These are phyloP conservation scores for Oryza meridionalis DNA, from an alignment of 176 grass and related monocot species.

Conservation along the genomic window DNA sequence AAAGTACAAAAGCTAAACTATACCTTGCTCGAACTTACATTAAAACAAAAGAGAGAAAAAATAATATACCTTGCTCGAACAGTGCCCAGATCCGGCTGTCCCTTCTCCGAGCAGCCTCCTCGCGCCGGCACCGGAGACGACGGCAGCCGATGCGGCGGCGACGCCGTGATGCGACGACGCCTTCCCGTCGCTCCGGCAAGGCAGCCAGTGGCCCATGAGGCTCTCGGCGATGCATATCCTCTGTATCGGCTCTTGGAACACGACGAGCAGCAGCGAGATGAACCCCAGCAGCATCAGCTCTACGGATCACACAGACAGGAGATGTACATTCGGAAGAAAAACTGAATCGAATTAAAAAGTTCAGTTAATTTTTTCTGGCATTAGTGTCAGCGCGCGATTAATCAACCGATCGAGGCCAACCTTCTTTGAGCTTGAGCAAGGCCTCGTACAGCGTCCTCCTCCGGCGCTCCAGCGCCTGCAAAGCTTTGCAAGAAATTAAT, in stretches of 20 bases:
- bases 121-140: not conserved
- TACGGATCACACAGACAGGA: not conserved
- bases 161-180: constrained; percentile 17
- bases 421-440: constrained; percentile 87
- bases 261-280: constrained; percentile 75
- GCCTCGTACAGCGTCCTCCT: constrained; percentile 69
- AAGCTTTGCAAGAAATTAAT: not conserved
- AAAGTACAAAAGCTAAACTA: no score
- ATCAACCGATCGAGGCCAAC: constrained; percentile 11
- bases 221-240: constrained; percentile 64
- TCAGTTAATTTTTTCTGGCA: no score
- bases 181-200: constrained; percentile 33
- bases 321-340: no score
- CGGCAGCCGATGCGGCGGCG: not conserved
- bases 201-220: constrained; percentile 52
- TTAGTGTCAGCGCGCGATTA: no score
- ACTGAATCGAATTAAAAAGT: no score
- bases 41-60: no score
- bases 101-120: constrained; percentile 49
- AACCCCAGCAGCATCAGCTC: constrained; percentile 91
- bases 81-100: constrained; percentile 22
- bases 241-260: constrained; percentile 56
- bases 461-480: constrained; percentile 48
- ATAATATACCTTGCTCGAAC: constrained; percentile 10
- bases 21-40: constrained; percentile 1